Conservation (phyloP, 2,329 filamentous ascomycete genomes). For the Nannizziopsis barbatae region DNA sequence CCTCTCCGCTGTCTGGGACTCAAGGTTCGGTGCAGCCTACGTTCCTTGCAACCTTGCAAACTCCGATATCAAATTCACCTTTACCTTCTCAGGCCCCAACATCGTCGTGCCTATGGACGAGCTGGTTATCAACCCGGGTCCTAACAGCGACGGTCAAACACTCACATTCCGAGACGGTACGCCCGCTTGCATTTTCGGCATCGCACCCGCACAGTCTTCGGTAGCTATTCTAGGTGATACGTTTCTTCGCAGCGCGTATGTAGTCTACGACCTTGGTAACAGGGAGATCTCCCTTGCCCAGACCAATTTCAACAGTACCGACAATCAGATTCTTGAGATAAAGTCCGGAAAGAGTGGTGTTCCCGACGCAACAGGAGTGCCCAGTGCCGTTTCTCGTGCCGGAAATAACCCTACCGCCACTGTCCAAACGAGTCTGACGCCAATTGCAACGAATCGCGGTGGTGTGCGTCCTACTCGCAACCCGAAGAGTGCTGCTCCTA, state of each 20-base stretch:
- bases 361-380: constrained; percentile 37
- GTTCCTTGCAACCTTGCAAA: constrained; percentile 42
- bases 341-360: constrained; percentile 36
- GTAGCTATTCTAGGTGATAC: constrained; percentile 61
- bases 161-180: constrained; percentile 44
- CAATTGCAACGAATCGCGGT: neutral
- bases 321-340: constrained; percentile 43
- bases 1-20: constrained; percentile 50
- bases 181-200: constrained; percentile 55
- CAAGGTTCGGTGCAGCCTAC: constrained; percentile 40
- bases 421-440: constrained; percentile 1
- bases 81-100: constrained; percentile 43
- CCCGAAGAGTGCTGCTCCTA: constrained; percentile 6
- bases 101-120: constrained; percentile 47
- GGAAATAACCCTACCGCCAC: constrained; percentile 12
- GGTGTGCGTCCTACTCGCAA: neutral
- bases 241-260: constrained; percentile 62
- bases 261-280: constrained; percentile 63
- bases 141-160: constrained; percentile 36
- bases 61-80: constrained; percentile 40
- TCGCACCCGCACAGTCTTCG: constrained; percentile 46
- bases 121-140: constrained; percentile 51
- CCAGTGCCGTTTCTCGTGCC: constrained; percentile 17
- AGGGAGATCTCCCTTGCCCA: constrained; percentile 61
- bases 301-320: constrained; percentile 50